Evolutionary conservation across 352 stramenopile genomes (phyloP).

Genomic region (Phytopythium helicoides): DNA sequence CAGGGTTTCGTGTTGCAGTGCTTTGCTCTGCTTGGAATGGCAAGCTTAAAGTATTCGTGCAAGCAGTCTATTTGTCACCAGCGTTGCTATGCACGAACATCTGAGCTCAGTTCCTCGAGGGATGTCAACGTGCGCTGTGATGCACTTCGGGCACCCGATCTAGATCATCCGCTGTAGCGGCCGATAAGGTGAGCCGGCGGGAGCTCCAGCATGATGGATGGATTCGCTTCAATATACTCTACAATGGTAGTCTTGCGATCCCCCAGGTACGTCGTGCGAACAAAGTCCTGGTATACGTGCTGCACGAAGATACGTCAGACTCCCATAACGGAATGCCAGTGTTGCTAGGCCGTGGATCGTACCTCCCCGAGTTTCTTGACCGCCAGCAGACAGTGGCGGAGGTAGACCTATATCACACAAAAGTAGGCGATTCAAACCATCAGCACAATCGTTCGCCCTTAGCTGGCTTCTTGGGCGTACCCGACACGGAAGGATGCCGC

Average conservation of each 20-base stretch:
- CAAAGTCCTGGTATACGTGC: slow-evolving; percentile 76
- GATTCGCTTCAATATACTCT: slow-evolving; percentile 79
- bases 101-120: too few species aligned
- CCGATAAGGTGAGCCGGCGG: slow-evolving; percentile 70
- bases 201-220: slow-evolving; percentile 77
- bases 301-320: slow-evolving; percentile 6
- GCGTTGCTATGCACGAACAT: too few species aligned
- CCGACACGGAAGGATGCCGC: slow-evolving; percentile 84
- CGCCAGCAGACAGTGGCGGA: slow-evolving; percentile 92
- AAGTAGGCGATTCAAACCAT: too few species aligned
- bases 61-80: too few species aligned
- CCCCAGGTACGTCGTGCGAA: slow-evolving; percentile 89
- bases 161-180: slow-evolving; percentile 72
- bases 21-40: too few species aligned
- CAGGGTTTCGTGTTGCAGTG: too few species aligned
- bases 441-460: too few species aligned
- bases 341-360: neutral
- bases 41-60: too few species aligned
- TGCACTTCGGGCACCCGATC: too few species aligned
- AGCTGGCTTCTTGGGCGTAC: slow-evolving; percentile 16
- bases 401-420: slow-evolving; percentile 59
- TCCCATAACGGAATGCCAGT: neutral
- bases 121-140: neutral
- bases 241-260: slow-evolving; percentile 87
- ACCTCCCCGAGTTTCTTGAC: slow-evolving; percentile 76